Base-by-base conservation (phyloP, 345 rosid genomes). In the Cardamine resedifolia region DNA sequence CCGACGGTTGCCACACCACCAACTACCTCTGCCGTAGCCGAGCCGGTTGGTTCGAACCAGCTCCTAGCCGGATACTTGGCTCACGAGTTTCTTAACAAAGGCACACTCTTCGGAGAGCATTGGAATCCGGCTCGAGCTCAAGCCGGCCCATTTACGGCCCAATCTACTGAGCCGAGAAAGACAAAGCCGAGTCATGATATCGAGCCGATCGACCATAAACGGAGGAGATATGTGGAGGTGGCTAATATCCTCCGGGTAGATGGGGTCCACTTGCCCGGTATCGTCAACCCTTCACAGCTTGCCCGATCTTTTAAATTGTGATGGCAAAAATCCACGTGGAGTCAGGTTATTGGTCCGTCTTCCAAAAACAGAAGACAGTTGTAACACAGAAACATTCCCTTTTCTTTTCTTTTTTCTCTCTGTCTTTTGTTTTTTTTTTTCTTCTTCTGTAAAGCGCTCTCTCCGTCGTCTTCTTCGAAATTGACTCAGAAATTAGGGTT, bases 231-330 rank as follows among this genome's bases (percentile, higher is more conserved):
- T 79, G 79, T 55, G 66, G 97, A 93, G 57, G 83, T 90, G n/a
- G 85, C 94, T 15, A 72, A 75, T 55, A 67, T 90, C 83, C 61
- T 93, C 74, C 85, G 86, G 82, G 77, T 65, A 7, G 86, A 76
- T 3, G 92, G 96, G 84, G 71, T 83, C 88, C 90, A 89, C 77
- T 18, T 93, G 41, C 83, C 89, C 7, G 97, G 90, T 55, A 80
- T 93, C 66, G 81, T 89, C 52, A 93, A 93, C 78, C 98, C 97
- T 21, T 80, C 88, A 63, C 92, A 87, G 77, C 96, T 93, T 60
- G 89, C 86, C 62, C 84, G 83, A 38, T 84, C 78, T 58, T 34
- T 90, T 50, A 84, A 82, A 68, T 52, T 83, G 84, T 85, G 86
- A 88, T 43, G 69, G 33, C 33, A 34, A 12, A 6, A 39, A 33